Conservation (phyloP, 257 asterid species). For the Petunia secreta region DNA sequence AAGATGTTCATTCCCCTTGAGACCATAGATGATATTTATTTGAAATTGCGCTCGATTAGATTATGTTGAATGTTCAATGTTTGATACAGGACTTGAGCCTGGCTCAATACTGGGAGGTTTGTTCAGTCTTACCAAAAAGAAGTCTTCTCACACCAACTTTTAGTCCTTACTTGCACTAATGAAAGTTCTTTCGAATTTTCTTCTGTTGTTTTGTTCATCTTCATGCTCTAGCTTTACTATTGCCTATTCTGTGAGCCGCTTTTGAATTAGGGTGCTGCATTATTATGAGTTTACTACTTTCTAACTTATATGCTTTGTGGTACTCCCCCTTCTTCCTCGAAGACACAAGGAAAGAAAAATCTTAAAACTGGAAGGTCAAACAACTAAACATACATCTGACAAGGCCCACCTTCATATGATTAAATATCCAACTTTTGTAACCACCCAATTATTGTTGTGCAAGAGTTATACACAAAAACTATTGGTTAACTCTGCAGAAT, state of each 20-base stretch:
- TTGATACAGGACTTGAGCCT: neutral
- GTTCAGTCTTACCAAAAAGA: conserved; percentile 1
- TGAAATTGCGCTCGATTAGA: neutral
- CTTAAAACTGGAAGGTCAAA: neutral
- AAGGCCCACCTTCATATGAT: neutral
- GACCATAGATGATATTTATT: neutral
- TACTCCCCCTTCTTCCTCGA: neutral
- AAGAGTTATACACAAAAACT: conserved; percentile 8
- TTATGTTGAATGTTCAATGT: neutral
- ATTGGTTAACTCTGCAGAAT: neutral
- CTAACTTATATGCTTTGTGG: neutral
- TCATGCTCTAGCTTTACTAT: too few relatives aligned
- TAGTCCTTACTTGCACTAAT: neutral
- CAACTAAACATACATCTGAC: too few relatives aligned
- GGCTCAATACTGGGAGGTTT: neutral
- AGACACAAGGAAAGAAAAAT: neutral
- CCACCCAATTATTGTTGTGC: neutral
- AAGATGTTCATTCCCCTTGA: conserved; percentile 36
- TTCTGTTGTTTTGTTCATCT: conserved; percentile 5
- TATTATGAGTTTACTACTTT: too few relatives aligned
- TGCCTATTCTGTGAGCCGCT: too few relatives aligned
- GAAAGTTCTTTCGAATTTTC: neutral
- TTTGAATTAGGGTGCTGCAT: too few relatives aligned
- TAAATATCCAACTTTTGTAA: neutral
- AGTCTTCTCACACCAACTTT: neutral